Conservation (phyloP, 768 basidiomycete genomes). For the Strobilomyces dryophilus region DNA sequence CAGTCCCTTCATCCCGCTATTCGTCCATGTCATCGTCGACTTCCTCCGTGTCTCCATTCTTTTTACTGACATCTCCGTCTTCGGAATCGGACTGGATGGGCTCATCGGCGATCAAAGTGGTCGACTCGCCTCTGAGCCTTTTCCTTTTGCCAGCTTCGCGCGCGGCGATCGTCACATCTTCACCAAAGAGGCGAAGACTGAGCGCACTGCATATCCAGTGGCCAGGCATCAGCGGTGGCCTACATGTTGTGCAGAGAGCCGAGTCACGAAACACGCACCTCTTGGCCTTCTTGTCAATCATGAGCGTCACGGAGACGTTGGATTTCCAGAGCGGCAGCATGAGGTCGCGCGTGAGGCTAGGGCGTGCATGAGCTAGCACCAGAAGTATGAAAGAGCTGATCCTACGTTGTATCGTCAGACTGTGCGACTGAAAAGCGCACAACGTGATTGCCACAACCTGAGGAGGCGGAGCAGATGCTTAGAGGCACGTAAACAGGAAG, state of each 20-base stretch:
- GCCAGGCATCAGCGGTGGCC: neutral
- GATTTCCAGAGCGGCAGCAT: constrained; percentile 97
- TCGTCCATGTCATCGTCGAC: too few relatives aligned
- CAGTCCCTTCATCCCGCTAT: too few relatives aligned
- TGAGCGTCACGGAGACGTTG: constrained; percentile 77
- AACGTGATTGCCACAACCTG: constrained; percentile 70
- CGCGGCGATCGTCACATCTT: constrained; percentile 62
- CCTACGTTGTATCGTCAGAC: constrained; percentile 49
- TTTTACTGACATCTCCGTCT: too few relatives aligned
- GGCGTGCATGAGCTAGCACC: neutral
- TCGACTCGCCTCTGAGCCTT: neutral
- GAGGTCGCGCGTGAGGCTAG: constrained; percentile 72
- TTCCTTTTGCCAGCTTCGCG: constrained; percentile 33
- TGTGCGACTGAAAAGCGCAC: constrained; percentile 61
- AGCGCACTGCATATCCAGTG: constrained; percentile 55
- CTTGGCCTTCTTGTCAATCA: constrained; percentile 97
- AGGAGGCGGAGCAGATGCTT: neutral
- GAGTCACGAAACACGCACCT: constrained; percentile 46
- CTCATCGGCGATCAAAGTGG: neutral
- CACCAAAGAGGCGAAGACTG: constrained; percentile 78
- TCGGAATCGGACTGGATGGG: too few relatives aligned
- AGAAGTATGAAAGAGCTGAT: neutral
- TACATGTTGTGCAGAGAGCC: neutral
- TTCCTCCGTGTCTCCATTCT: too few relatives aligned
- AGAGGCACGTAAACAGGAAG: neutral